Evolutionary conservation across 2,329 filamentous ascomycete genomes (phyloP), one percentile per base, ranked within the genome.

Genomic region (Rhinocladiella mackenziei): DNA sequence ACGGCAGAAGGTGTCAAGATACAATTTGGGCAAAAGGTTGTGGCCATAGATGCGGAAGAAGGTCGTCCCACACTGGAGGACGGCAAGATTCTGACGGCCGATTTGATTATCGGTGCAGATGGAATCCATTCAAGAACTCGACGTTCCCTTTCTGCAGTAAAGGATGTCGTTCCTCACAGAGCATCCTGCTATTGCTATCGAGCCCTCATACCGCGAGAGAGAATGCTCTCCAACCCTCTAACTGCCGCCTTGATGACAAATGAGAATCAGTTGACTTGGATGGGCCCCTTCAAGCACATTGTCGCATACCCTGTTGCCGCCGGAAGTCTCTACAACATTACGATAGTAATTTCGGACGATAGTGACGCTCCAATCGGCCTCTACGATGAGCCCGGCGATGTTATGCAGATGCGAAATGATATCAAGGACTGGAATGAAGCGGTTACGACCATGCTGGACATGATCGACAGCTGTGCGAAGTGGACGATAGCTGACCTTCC

Each of bases 381-480:
- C 44, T 62, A 65, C 23, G 61, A 66, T 43, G 65, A 68, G 56
- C 69, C 40, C 64, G 56, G 65, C 63, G 62, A 68, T 64, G 54
- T 64, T 60, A 15, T 71, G 59, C 52, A 73, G 69, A 56, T 69
- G 64, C 54, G 54, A 39, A 47, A 31, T 8, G 23, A 34, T 9
- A 43, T 39, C 35, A 25, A 23, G 10, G 39, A 36, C 19, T 48
- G 34, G 15, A 39, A 31, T 19, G 38, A 31, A 9, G 23, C 28
- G 2, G 29, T 43, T 23, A 29, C 28, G 14, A 42, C 33, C 13
- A n/a, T 48, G 4, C 26, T 34, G 8, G 25, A 39, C 26, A n/a
- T 44, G 22, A 22, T 45, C 5, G 43, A 46, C n/a, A 23, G 19
- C 11, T 50, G 47, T 13, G 38, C 42, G 11, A 41, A 43, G 13